Evolutionary conservation across 768 basidiomycete genomes (phyloP).

Genomic region (Auriculariales sp.): DNA sequence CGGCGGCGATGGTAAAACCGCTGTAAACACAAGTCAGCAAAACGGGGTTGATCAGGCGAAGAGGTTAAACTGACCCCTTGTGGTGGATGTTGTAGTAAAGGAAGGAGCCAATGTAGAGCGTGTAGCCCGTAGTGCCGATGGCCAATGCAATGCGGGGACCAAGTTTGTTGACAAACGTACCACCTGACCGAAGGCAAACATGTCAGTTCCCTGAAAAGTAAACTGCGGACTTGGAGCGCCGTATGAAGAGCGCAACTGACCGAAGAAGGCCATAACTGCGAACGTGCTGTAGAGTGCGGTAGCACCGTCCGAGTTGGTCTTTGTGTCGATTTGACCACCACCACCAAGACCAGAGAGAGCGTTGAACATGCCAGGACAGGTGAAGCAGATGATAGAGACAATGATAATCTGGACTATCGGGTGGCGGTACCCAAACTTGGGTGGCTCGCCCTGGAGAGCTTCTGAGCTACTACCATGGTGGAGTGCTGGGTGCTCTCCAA

Average conservation of each 20-base stretch:
- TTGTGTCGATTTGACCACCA: constrained; percentile 24
- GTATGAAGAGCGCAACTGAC: constrained; percentile 23
- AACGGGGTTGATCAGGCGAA: not conserved
- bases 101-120: constrained; percentile 30
- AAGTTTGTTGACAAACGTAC: constrained; percentile 18
- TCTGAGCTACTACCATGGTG: no score
- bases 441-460: not conserved
- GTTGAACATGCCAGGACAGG: constrained; percentile 9
- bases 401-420: constrained; percentile 13
- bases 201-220: not conserved
- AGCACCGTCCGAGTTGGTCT: constrained; percentile 25
- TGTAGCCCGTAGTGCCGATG: constrained; percentile 37
- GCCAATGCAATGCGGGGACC: constrained; percentile 34
- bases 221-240: constrained; percentile 4
- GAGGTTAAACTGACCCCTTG: not conserved
- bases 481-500: no score
- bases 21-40: constrained; percentile 11
- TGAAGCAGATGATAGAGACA: constrained; percentile 21
- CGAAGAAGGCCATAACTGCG: constrained; percentile 26
- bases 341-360: constrained; percentile 24
- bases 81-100: constrained; percentile 21
- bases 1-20: constrained; percentile 34
- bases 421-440: not conserved
- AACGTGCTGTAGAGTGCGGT: constrained; percentile 29
- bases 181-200: not conserved